A percentile compares a stretch with the other conserved stretches of the same genome.
phyloP scores from a whole-genome alignment of 305 asterid genomes.

The Rubia peregrina region DNA sequence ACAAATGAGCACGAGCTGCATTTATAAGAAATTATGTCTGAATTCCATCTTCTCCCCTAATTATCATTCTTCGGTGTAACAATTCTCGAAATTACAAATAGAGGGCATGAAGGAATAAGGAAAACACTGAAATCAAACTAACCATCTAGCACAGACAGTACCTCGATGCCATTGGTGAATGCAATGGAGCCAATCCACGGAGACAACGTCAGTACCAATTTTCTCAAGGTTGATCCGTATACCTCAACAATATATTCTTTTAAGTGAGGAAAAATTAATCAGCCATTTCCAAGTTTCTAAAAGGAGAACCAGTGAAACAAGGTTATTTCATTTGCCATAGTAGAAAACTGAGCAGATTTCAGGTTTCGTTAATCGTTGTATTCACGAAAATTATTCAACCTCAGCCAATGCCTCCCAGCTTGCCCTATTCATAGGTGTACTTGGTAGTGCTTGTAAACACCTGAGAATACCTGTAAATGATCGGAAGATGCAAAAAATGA shows the following conservation, averaged over 20 bases:
- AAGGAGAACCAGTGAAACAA: slow-evolving; percentile 30
- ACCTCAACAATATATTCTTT: slow-evolving; percentile 33
- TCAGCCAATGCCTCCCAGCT: slow-evolving; percentile 34
- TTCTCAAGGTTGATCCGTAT: slow-evolving; percentile 18
- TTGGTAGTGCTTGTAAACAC: slow-evolving; percentile 19
- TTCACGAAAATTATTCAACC: slow-evolving; percentile 28
- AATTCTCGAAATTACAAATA: slow-evolving; percentile 15
- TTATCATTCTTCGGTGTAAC: slow-evolving; percentile 31
- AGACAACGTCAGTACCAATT: slow-evolving; percentile 20
- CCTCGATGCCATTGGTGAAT: slow-evolving; percentile 34
- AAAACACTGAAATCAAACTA: slow-evolving; percentile 21
- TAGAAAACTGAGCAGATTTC: slow-evolving; percentile 30
- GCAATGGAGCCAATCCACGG: slow-evolving; percentile 30
- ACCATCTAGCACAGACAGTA: slow-evolving; percentile 29
- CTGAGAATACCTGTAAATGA: slow-evolving; percentile 27
- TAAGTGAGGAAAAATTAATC: slow-evolving; percentile 13
- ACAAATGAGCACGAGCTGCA: slow-evolving; percentile 22
- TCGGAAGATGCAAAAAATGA: background rate
- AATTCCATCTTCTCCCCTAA: slow-evolving; percentile 31
- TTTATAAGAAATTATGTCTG: slow-evolving; percentile 30
- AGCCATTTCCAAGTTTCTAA: slow-evolving; percentile 14
- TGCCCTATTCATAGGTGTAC: slow-evolving; percentile 24
- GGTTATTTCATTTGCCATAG: slow-evolving; percentile 25
- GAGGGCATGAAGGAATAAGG: slow-evolving; percentile 23
- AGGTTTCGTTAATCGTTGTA: slow-evolving; percentile 10